Percentiles rank a stretch among this genome's conserved stretches.
Evolutionary conservation across 2,329 filamentous ascomycete species (phyloP).

Genomic region (Clarireedia homoeocarpa): DNA sequence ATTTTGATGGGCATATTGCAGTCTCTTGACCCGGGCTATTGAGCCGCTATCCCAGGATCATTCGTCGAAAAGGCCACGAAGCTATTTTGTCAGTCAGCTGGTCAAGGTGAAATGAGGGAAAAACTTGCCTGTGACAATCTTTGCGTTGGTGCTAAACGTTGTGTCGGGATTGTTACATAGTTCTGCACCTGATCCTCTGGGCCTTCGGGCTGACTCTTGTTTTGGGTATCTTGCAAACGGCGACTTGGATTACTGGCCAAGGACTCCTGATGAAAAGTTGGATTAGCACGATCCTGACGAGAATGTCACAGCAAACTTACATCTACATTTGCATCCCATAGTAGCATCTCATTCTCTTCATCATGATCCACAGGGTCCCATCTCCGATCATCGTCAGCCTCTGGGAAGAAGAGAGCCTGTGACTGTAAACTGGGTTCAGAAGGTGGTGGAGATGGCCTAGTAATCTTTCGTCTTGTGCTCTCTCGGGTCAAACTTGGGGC

Average conservation of each 20-base stretch:
- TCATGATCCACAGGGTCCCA: conserved; percentile 68
- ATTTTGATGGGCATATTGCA: no score
- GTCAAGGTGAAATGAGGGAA: conserved; percentile 19
- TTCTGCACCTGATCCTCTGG: background rate
- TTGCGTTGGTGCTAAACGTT: conserved; percentile 62
- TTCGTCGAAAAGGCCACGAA: conserved; percentile 29
- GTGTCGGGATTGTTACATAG: conserved; percentile 16
- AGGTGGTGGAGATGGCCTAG: conserved; percentile 44
- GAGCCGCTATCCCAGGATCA: conserved; percentile 2
- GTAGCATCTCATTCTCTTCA: conserved; percentile 58
- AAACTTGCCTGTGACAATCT: conserved; percentile 57
- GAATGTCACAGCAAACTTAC: conserved; percentile 35
- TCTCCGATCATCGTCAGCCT: conserved; percentile 55
- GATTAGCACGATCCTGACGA: conserved; percentile 23
- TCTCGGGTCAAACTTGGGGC: conserved; percentile 15
- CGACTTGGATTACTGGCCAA: conserved; percentile 22
- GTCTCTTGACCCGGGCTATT: no score
- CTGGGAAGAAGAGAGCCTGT: conserved; percentile 63
- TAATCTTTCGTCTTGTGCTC: conserved; percentile 27
- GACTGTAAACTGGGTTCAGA: conserved; percentile 51
- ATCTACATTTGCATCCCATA: conserved; percentile 64
- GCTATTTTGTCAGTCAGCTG: conserved; percentile 22
- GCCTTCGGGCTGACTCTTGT: conserved; percentile 10
- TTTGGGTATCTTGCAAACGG: conserved; percentile 13
- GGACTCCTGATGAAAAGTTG: conserved; percentile 19